Evolutionary conservation across 306 rosid genomes (phyloP), one percentile per base, ranked within the genome.

Genomic region (Luffa acutangula): DNA sequence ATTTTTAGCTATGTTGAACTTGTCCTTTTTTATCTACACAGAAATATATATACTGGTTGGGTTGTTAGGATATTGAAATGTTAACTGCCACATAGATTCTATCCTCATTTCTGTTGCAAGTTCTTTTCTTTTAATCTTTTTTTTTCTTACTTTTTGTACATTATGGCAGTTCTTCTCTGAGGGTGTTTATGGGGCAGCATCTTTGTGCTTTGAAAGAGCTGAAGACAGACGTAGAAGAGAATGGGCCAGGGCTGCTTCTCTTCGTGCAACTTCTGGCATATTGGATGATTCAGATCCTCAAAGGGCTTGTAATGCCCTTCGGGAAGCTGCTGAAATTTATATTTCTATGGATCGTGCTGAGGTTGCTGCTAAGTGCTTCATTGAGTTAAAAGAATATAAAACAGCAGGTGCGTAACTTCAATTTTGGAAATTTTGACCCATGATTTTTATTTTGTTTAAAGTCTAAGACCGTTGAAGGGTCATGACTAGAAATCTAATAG

Each of bases 131-230:
- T 25, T 15, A 10, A 43, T 42, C 25, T 63, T 59, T 71, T 64
- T 7, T 59, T 7, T 59, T 41, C 14, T 60, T 31, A 12, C 65
- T 60, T 54, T 31, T 37, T 58, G 34, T 80, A 7, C 58, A 58
- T 70, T 13, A 33, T 79, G 81, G 85, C 89, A 91, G 97, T 81
- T 93, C 4, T 93, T 82, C 81, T 54, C 80, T 69, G 93, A 89
- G 81, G 85, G 85, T 43, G 87, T 91, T 59, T 93, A 76, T 41
- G 89, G 82, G 83, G 87, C 83, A 89, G 96, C 97, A 43, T 88
- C 93, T 60, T 86, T 86, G 88, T 93, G 97, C 81, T 93, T 93
- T 81, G 89, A 88, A 83, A 89, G 88, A 87, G 97, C 94, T 33
- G 85, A 84, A 56, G 96, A 93, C 79, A 60, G 84, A 17, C 80